A percentile compares a stretch with the other conserved stretches of the same genome.
phyloP scores from a whole-genome alignment of 768 basidiomycete species.

The Podaxis sp. region DNA sequence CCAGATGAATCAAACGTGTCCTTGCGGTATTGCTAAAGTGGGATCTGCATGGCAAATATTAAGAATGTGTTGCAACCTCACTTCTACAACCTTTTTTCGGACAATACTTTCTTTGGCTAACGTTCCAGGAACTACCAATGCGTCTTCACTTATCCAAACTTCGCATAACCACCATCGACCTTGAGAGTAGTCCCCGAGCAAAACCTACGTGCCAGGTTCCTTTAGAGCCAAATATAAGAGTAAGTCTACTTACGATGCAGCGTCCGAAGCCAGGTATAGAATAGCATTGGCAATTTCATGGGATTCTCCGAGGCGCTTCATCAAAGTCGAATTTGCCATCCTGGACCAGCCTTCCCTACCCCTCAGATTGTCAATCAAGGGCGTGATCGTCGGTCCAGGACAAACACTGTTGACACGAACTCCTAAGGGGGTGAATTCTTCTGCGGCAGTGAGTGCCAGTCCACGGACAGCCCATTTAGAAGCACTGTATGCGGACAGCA shows the following conservation, averaged over 20 bases:
- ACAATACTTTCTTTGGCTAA: no score
- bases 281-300: slow-evolving; percentile 17
- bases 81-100: no score
- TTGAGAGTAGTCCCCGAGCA: slow-evolving; percentile 15
- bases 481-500: slow-evolving; percentile 15
- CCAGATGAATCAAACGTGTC: no score
- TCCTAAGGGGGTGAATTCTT: slow-evolving; percentile 14
- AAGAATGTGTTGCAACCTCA: background rate
- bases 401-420: slow-evolving; percentile 16
- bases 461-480: slow-evolving; percentile 17
- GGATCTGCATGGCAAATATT: no score
- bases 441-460: slow-evolving; percentile 16
- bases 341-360: slow-evolving; percentile 8
- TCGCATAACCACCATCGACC: slow-evolving; percentile 18
- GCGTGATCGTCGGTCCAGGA: slow-evolving; percentile 15
- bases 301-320: slow-evolving; percentile 13
- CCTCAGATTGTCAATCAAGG: slow-evolving; percentile 13
- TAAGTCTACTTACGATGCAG: slow-evolving; percentile 7
- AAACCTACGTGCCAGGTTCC: background rate
- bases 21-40: no score
- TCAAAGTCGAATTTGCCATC: slow-evolving; percentile 11
- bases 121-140: no score
- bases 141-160: slow-evolving; percentile 9
- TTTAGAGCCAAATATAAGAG: background rate
- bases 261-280: slow-evolving; percentile 13